These are phyloP conservation scores for Exophiala sp. DNA, from an alignment of 2,329 filamentous ascomycete species.

Conservation along the genomic window DNA sequence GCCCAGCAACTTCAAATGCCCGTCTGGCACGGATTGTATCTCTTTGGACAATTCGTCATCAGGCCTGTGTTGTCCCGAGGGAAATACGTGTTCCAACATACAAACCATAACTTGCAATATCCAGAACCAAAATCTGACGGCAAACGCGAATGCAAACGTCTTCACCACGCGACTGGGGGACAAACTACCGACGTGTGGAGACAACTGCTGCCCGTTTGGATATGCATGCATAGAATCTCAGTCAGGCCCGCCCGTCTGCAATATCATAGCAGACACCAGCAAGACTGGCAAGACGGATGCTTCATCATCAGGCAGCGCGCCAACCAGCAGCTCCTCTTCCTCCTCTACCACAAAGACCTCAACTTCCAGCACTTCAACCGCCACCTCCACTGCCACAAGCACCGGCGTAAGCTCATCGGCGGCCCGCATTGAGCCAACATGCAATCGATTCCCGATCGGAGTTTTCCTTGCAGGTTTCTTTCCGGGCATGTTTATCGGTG, in stretches of 20 bases:
- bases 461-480: slow-evolving; percentile 44
- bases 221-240: slow-evolving; percentile 36
- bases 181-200: slow-evolving; percentile 38
- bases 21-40: slow-evolving; percentile 38
- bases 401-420: slow-evolving; percentile 25
- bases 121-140: slow-evolving; percentile 37
- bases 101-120: slow-evolving; percentile 41
- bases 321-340: slow-evolving; percentile 13
- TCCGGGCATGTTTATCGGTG: slow-evolving; percentile 41
- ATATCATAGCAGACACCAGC: slow-evolving; percentile 21
- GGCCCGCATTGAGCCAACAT: slow-evolving; percentile 28
- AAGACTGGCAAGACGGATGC: slow-evolving; percentile 25
- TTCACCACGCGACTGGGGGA: slow-evolving; percentile 41
- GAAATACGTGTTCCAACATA: slow-evolving; percentile 39
- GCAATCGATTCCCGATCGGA: slow-evolving; percentile 38
- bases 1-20: slow-evolving; percentile 42
- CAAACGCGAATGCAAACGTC: slow-evolving; percentile 35
- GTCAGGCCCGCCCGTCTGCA: slow-evolving; percentile 13
- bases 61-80: slow-evolving; percentile 44
- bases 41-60: slow-evolving; percentile 39
- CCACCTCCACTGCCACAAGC: slow-evolving; percentile 14
- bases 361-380: slow-evolving; percentile 21
- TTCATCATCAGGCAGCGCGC: slow-evolving; percentile 22
- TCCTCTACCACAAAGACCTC: slow-evolving; percentile 17
- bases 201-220: slow-evolving; percentile 44